Evolutionary conservation across 2,329 filamentous ascomycete genomes (phyloP).

Genomic region (Fusarium sororula): DNA sequence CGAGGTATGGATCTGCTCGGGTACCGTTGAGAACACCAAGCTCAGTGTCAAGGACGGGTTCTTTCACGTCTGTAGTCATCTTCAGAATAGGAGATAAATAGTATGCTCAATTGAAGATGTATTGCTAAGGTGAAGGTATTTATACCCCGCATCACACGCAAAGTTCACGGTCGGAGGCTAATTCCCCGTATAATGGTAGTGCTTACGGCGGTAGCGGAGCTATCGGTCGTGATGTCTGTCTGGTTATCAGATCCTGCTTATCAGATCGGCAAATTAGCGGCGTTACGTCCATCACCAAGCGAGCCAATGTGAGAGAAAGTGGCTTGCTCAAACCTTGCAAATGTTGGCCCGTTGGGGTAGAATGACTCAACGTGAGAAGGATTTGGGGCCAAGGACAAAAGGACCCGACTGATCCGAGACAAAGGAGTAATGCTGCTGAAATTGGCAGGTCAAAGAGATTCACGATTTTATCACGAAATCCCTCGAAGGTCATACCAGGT

Average conservation of each 20-base stretch:
- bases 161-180: not conserved
- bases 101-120: fast-evolving
- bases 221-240: conserved; percentile 11
- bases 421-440: fast-evolving
- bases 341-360: not conserved
- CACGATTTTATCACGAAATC: fast-evolving
- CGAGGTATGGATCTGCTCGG: conserved; percentile 35
- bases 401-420: not conserved
- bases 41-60: not conserved
- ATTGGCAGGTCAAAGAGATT: not conserved
- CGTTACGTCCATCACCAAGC: not conserved
- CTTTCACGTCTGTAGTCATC: not conserved
- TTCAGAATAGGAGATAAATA: too few species aligned
- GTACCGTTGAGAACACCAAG: not conserved
- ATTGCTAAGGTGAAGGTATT: fast-evolving
- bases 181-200: not conserved
- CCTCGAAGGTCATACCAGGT: fast-evolving
- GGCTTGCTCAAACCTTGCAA: not conserved
- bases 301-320: not conserved
- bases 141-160: not conserved
- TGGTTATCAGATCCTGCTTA: conserved; percentile 13
- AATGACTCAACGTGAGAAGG: not conserved
- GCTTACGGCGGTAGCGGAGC: conserved; percentile 12
- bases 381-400: not conserved
- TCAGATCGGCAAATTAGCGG: conserved; percentile 16